Conservation (phyloP, 106 monocot genomes). For the Gastrodia elata region DNA sequence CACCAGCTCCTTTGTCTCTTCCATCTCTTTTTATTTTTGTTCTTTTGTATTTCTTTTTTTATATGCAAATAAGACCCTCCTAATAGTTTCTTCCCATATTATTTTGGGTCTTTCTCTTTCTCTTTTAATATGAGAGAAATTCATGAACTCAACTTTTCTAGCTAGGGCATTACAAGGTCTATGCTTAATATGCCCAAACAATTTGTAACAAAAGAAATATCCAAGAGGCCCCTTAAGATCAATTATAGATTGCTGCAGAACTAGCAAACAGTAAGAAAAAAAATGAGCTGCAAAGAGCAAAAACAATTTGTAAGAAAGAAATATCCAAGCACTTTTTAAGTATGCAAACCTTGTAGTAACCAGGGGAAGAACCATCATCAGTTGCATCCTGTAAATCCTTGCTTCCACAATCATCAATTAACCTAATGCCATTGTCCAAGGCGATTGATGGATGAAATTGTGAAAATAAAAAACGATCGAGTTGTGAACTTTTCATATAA, state of each 20-base stretch:
- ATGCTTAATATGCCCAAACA: background rate
- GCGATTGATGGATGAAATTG: slow-evolving; percentile 18
- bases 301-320: background rate
- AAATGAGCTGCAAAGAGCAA: background rate
- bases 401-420: slow-evolving; percentile 27
- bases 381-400: slow-evolving; percentile 20
- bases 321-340: slow-evolving; percentile 1
- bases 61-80: no score
- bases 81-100: no score
- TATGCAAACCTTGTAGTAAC: slow-evolving; percentile 72
- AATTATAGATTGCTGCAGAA: background rate
- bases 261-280: background rate
- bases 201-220: background rate
- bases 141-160: background rate
- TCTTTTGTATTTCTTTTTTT: no score
- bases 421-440: slow-evolving; percentile 31
- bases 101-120: no score
- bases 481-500: slow-evolving; percentile 43
- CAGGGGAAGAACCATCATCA: slow-evolving; percentile 19
- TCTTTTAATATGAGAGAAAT: no score
- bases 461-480: slow-evolving; percentile 47
- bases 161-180: background rate
- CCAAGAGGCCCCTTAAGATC: background rate
- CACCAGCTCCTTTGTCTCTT: no score
- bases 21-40: no score